A percentile compares a stretch with the other conserved stretches of the same genome.
phyloP scores from a whole-genome alignment of 805 yeast genomes.

The Wickerhamia fluorescens region DNA sequence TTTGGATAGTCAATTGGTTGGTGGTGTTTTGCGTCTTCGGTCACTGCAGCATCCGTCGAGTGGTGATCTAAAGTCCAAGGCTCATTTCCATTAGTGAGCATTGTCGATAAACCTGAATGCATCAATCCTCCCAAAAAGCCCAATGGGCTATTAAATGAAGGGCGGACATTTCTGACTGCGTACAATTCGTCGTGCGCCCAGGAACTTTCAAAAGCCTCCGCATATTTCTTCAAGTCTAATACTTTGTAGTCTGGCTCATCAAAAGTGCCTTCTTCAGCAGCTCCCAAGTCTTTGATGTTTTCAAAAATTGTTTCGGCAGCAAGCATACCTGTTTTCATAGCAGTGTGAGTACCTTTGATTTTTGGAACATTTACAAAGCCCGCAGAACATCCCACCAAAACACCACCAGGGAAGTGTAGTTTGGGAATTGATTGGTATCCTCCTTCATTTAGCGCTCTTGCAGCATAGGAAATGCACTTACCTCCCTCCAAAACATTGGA shows the following conservation, averaged over 20 bases:
- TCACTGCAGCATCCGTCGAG: constrained; percentile 65
- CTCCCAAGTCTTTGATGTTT: constrained; percentile 34
- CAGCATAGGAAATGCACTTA: constrained; percentile 88
- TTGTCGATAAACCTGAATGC: constrained; percentile 78
- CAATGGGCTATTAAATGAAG: constrained; percentile 74
- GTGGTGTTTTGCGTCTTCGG: constrained; percentile 59
- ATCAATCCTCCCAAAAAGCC: constrained; percentile 77
- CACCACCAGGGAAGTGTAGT: constrained; percentile 92
- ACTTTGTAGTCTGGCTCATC: constrained; percentile 19
- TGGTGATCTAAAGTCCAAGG: constrained; percentile 81
- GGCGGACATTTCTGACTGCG: constrained; percentile 85
- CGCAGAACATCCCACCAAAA: constrained; percentile 90
- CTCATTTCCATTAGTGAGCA: constrained; percentile 68
- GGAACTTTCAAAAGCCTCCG: constrained; percentile 57
- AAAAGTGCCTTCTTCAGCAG: constrained; percentile 37
- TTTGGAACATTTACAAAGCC: constrained; percentile 97
- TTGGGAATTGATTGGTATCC: constrained; percentile 92
- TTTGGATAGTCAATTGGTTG: constrained; percentile 83
- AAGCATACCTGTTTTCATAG: constrained; percentile 90
- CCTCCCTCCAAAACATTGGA: constrained; percentile 74
- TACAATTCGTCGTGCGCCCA: constrained; percentile 84
- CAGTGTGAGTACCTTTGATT: constrained; percentile 96
- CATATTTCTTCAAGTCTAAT: constrained; percentile 52
- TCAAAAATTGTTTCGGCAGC: constrained; percentile 83
- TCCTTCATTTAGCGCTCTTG: constrained; percentile 95